Evolutionary conservation across 805 yeast species (phyloP).

Genomic region (Cyberlindnera misumaiensis): DNA sequence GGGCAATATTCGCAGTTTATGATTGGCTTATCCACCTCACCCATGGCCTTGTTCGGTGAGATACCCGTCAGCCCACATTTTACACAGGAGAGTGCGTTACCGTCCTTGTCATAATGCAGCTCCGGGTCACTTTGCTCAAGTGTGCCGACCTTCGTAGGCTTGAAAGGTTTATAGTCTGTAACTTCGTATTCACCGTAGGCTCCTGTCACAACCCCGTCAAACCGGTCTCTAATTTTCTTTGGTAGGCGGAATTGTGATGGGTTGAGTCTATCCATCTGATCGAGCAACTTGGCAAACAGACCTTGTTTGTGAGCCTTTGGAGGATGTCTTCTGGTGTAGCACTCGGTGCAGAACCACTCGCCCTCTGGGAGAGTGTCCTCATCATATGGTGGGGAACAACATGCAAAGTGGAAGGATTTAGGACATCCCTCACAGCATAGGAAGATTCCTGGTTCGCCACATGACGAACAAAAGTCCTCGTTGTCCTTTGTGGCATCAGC

Average conservation of each 20-base stretch:
- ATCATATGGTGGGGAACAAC: conserved; percentile 86
- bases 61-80: conserved; percentile 70
- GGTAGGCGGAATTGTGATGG: conserved; percentile 71
- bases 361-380: conserved; percentile 74
- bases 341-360: conserved; percentile 83
- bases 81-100: conserved; percentile 65
- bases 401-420: conserved; percentile 81
- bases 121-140: conserved; percentile 55
- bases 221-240: conserved; percentile 55
- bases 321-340: conserved; percentile 40
- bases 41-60: conserved; percentile 30
- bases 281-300: conserved; percentile 51
- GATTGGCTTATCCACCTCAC: conserved; percentile 41
- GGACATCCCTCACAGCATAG: conserved; percentile 95
- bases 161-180: conserved; percentile 45
- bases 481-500: conserved; percentile 39
- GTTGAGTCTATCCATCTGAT: conserved; percentile 50
- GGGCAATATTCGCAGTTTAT: conserved; percentile 81
- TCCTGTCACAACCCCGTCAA: conserved; percentile 64
- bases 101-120: conserved; percentile 58
- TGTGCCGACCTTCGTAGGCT: conserved; percentile 34
- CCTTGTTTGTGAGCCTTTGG: conserved; percentile 29
- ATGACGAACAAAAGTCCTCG: conserved; percentile 86
- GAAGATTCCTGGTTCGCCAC: conserved; percentile 85
- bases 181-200: conserved; percentile 67